These are phyloP conservation scores for Saccharum officinarum DNA, from an alignment of 176 grass and related monocot genomes.

Conservation along the genomic window DNA sequence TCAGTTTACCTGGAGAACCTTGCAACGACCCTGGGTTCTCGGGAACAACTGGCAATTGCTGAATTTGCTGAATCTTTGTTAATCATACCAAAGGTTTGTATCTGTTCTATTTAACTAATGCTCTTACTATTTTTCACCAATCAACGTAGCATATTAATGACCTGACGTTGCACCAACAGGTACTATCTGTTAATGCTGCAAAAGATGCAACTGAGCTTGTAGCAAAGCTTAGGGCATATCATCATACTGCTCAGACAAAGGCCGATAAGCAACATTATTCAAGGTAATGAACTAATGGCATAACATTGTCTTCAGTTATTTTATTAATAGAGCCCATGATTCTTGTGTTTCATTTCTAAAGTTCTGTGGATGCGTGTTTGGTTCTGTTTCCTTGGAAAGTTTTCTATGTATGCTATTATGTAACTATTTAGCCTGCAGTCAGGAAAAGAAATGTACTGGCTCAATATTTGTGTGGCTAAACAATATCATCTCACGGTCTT, in stretches of 20 bases:
- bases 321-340: neutral
- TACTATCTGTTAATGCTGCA: constrained; percentile 91
- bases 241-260: constrained; percentile 85
- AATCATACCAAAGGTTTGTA: constrained; percentile 84
- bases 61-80: constrained; percentile 89
- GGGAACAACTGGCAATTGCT: constrained; percentile 78
- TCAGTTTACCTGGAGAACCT: constrained; percentile 95
- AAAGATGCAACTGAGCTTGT: constrained; percentile 90
- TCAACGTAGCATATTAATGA: neutral
- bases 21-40: constrained; percentile 78
- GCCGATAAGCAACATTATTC: constrained; percentile 90
- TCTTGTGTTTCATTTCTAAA: neutral
- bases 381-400: neutral
- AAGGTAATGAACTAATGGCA: constrained; percentile 43
- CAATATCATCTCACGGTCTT: neutral
- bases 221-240: constrained; percentile 90
- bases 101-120: neutral
- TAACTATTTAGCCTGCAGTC: neutral
- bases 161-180: constrained; percentile 38
- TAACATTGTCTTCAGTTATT: neutral
- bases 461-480: neutral
- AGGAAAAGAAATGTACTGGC: neutral
- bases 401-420: neutral
- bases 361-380: neutral
- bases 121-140: neutral